These are phyloP conservation scores for Ramalina peruviana DNA, from an alignment of 495 filamentous ascomycete genomes.

Conservation along the genomic window DNA sequence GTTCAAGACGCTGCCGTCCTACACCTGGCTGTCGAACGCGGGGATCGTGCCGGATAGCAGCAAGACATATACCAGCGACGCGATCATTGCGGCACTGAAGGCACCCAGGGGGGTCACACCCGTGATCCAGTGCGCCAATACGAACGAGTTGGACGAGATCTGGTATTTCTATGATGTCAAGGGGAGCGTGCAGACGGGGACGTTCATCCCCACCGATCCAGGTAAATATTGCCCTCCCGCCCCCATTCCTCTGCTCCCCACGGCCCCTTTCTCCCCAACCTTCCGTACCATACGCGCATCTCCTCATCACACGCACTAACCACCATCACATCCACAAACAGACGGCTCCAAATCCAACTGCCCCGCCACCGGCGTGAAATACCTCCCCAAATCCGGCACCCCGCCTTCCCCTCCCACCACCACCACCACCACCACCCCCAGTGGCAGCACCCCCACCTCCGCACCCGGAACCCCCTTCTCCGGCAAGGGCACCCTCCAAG, in stretches of 20 bases:
- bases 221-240: slow-evolving; percentile 23
- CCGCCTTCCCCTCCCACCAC: slow-evolving; percentile 16
- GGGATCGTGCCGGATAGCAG: slow-evolving; percentile 34
- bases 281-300: not conserved
- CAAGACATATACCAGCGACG: slow-evolving; percentile 41
- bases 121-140: slow-evolving; percentile 49
- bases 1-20: slow-evolving; percentile 32
- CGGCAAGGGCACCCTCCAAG: slow-evolving; percentile 47
- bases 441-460: slow-evolving; percentile 24
- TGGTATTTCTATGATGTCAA: slow-evolving; percentile 79
- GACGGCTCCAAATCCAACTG: slow-evolving; percentile 52
- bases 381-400: slow-evolving; percentile 45
- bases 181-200: slow-evolving; percentile 60
- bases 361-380: slow-evolving; percentile 45
- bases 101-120: slow-evolving; percentile 50
- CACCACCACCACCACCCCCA: slow-evolving; percentile 23
- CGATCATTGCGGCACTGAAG: slow-evolving; percentile 52
- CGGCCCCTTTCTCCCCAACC: not conserved
- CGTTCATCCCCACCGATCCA: slow-evolving; percentile 52
- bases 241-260: not conserved
- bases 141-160: slow-evolving; percentile 52
- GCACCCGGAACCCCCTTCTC: slow-evolving; percentile 32
- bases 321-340: slow-evolving; percentile 23
- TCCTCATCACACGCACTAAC: too few relatives aligned
- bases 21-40: slow-evolving; percentile 31